Evolutionary conservation across 2,329 filamentous ascomycete genomes (phyloP), one percentile per base, ranked within the genome.

Genomic region (Botrytis fragariae): DNA sequence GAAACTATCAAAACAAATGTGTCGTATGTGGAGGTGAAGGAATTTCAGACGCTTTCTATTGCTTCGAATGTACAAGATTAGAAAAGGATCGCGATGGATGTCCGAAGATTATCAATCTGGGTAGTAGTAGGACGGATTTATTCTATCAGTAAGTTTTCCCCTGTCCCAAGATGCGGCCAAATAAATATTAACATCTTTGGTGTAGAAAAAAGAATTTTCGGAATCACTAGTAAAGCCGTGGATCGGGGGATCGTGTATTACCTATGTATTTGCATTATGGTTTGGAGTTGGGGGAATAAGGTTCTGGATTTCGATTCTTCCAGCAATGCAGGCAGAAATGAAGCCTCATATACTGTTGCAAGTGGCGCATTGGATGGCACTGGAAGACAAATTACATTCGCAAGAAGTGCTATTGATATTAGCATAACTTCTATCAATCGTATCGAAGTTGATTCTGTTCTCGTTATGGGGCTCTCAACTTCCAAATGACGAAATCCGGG

Each of bases 1-100:
- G 96, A 81, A 99, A 99, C 88, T 99, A 98, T 87, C 96, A 98
- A 86, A 99, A 99, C 87, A 99, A 99, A 84, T 99, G 96, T 83
- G 94, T 99, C 78, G 96, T 99, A 61, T 99, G 96, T 84, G 96
- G 96, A 82, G 96, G 96, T 79, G 96, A 98, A 79, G 96, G 96
- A 44, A 99, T 99, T 82, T 96, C 93, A 48, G 96, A 99, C 83
- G 96, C 96, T 68, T 98, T 98, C 84, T 99, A 99, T 86, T 99
- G 96, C 87, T 98, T 98, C 82, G 96, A 99, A 84, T 99, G 96
- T 83, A 99, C 96, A 74, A 89, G 96, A 12, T 85, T 99, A 25
- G 96, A 99, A 83, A 99, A 98, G 84, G 96, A 99, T 82, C 87
- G 96, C 75, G 96, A 99, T 82, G 96, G 96, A 3, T 99, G 96